Percentiles rank a stretch among this genome's conserved stretches.
phyloP scores from a whole-genome alignment of 805 yeast species.

The Yarrowia divulgata region DNA sequence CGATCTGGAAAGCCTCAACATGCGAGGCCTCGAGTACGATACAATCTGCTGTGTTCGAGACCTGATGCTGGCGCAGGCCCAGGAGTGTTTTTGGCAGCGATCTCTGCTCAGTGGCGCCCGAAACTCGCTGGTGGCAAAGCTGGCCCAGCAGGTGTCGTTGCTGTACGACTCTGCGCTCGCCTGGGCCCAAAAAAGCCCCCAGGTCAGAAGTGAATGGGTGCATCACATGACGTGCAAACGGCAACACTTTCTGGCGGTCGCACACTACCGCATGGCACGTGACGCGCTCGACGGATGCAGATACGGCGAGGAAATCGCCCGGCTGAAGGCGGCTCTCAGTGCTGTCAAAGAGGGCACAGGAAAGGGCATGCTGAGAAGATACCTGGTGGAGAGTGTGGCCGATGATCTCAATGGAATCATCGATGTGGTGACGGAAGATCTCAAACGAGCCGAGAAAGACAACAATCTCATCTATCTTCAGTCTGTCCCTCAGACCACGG shows the following conservation, averaged over 20 bases:
- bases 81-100: conserved; percentile 83
- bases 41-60: conserved; percentile 60
- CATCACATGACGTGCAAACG: conserved; percentile 65
- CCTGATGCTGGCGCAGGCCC: conserved; percentile 82
- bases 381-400: conserved; percentile 54
- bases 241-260: conserved; percentile 73
- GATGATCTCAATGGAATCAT: conserved; percentile 63
- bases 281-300: conserved; percentile 57
- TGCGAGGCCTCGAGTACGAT: conserved; percentile 58
- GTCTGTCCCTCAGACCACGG: conserved; percentile 59
- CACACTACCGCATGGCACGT: conserved; percentile 67
- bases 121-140: conserved; percentile 66
- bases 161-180: conserved; percentile 60
- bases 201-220: conserved; percentile 69
- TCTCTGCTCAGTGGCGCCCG: conserved; percentile 62
- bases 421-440: conserved; percentile 54
- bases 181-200: conserved; percentile 57
- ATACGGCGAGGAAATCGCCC: conserved; percentile 76
- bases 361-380: conserved; percentile 51
- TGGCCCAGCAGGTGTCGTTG: conserved; percentile 68
- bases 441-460: conserved; percentile 71
- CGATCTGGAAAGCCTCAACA: conserved; percentile 14
- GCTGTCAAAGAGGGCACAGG: conserved; percentile 48
- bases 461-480: conserved; percentile 81
- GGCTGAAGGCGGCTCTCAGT: conserved; percentile 56